phyloP scores from a whole-genome alignment of 768 basidiomycete species.

The Tulasnella sp. region DNA sequence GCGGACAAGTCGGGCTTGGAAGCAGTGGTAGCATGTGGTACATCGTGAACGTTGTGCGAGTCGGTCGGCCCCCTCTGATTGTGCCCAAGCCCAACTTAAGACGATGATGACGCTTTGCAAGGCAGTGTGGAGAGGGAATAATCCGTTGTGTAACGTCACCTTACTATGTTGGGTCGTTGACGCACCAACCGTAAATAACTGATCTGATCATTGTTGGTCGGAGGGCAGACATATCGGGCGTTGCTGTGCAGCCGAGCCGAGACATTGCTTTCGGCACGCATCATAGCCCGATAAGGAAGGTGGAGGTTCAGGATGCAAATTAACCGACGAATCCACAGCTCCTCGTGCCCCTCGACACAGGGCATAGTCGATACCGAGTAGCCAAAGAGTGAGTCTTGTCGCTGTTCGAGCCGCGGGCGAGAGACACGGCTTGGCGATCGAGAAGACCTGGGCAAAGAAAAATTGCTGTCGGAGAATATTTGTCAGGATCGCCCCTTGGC shows the following conservation, averaged over 20 bases:
- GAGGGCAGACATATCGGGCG: not conserved
- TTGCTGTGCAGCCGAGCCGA: not conserved
- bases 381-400: too few species aligned
- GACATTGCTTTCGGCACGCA: not conserved
- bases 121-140: not conserved
- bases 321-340: not conserved
- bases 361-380: too few species aligned
- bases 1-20: not conserved
- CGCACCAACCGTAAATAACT: not conserved
- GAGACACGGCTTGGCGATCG: too few species aligned
- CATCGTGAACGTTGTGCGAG: not conserved
- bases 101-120: not conserved
- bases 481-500: too few species aligned
- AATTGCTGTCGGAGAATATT: too few species aligned
- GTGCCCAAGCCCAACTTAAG: too few species aligned
- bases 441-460: too few species aligned
- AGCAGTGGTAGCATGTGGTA: not conserved
- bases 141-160: not conserved
- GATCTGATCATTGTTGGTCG: too few species aligned
- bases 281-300: not conserved
- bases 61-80: not conserved
- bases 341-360: too few species aligned
- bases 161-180: not conserved
- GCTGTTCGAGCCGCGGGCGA: too few species aligned
- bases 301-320: not conserved